Evolutionary conservation across 2,329 filamentous ascomycete genomes (phyloP), one percentile per base, ranked within the genome.

Genomic region (Beauveria rudraprayagi): DNA sequence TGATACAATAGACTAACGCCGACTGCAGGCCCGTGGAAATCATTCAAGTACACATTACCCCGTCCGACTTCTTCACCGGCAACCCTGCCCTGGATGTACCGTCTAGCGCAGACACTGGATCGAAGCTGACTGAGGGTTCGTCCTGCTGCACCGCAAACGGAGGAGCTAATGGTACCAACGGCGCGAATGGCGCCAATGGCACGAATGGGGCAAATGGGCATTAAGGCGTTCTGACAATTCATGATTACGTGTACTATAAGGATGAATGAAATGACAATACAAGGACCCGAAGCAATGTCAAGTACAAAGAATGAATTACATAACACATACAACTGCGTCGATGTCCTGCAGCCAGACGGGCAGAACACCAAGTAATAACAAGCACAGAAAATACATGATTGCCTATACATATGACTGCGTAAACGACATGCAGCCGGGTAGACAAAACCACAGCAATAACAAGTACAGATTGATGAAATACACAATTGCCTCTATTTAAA

Each of bases 1-100:
- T 51, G 22, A 10, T 41, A 48, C 34, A 9, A 11, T 30, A n/a
- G 53, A 47, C 44, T 24, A 34, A 63, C 43, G 14, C 4, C 30
- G n/a, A 14, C 16, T 9, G 44, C 37, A 64, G 83, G 85, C 83
- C 83, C 0, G 79, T 81, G 53, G 84, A 87, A 66, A 77, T 73
- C 24, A 67, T 80, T 16, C 76, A 75, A 63, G 73, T 80, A 2
- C 66, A 70, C 7, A 71, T 80, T 3, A 78, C 77, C 47, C 78
- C 78, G 0, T 76, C 76, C 0, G 79, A 80, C 58, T 80, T 80
- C 66, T 80, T 80, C 62, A 73, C 74, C 0, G 75, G 73, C 46
- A 80, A 80, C 58, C 78, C 78, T 1, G 75, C 77, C 0, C 63
- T 79, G 2, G 78, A 80, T 65, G 76, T 80, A 0, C 77, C 78